These are phyloP conservation scores for Glonium stellatum DNA, from an alignment of 495 filamentous ascomycete species.

Conservation along the genomic window DNA sequence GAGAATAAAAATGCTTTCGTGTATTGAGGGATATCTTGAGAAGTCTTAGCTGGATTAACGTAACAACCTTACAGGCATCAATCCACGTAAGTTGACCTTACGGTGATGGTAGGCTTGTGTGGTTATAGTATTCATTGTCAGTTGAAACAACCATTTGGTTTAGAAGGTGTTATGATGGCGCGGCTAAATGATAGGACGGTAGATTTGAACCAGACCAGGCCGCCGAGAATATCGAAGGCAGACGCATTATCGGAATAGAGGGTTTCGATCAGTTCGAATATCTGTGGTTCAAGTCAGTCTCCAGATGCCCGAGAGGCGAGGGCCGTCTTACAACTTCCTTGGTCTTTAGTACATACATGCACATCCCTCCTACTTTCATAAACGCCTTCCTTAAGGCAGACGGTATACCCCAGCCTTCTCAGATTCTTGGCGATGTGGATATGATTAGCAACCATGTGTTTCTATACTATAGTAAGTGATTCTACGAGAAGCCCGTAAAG, in stretches of 20 bases:
- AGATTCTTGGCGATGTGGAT: conserved; percentile 8
- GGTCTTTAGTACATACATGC: not conserved
- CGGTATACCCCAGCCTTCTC: not conserved
- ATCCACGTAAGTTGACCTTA: not conserved
- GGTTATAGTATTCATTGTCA: not conserved
- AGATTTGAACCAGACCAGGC: not conserved
- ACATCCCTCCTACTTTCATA: not conserved
- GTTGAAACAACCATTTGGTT: not conserved
- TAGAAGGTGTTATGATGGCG: conserved; percentile 3
- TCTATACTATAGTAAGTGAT: not conserved
- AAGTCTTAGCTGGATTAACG: not conserved
- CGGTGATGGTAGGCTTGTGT: not conserved
- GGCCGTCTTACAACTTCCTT: not conserved
- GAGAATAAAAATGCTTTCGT: not conserved
- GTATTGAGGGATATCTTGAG: not conserved
- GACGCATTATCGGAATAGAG: conserved; percentile 7
- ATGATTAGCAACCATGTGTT: conserved; percentile 6
- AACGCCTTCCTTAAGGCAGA: not conserved
- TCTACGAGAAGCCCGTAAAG: conserved; percentile 1
- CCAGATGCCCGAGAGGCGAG: not conserved
- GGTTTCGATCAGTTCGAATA: conserved; percentile 3
- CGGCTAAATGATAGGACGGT: not conserved
- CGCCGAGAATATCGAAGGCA: conserved; percentile 1
- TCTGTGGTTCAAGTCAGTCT: not conserved
- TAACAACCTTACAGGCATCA: not conserved